These are phyloP conservation scores for Penicillium canescens DNA, from an alignment of 495 filamentous ascomycete genomes.

Conservation along the genomic window DNA sequence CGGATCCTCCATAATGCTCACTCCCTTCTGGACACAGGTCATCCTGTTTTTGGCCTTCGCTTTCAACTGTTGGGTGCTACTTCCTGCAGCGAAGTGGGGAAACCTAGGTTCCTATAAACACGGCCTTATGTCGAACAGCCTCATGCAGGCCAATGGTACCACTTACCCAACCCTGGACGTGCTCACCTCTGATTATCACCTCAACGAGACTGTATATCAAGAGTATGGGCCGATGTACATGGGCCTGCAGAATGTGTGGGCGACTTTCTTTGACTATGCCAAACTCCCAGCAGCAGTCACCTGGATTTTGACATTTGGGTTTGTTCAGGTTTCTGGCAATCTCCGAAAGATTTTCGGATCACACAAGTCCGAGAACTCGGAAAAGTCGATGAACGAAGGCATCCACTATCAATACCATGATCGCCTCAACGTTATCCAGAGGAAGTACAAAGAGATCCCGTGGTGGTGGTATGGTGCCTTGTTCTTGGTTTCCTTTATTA, in stretches of 20 bases:
- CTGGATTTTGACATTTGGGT: slow-evolving; percentile 59
- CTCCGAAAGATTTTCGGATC: slow-evolving; percentile 38
- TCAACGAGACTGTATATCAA: slow-evolving; percentile 55
- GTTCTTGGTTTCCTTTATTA: slow-evolving; percentile 47
- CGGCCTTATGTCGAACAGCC: slow-evolving; percentile 55
- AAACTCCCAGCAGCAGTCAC: slow-evolving; percentile 55
- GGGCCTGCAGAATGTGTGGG: slow-evolving; percentile 53
- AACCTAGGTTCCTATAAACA: slow-evolving; percentile 49
- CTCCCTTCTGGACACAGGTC: slow-evolving; percentile 57
- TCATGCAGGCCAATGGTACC: slow-evolving; percentile 51
- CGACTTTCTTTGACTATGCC: slow-evolving; percentile 58
- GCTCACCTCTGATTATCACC: slow-evolving; percentile 44
- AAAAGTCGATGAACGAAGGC: slow-evolving; percentile 19
- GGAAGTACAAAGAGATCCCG: slow-evolving; percentile 55
- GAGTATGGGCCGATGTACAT: slow-evolving; percentile 53
- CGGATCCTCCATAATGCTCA: slow-evolving; percentile 50
- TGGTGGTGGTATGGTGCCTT: slow-evolving; percentile 54
- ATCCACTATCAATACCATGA: slow-evolving; percentile 56
- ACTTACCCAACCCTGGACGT: slow-evolving; percentile 48
- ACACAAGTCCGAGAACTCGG: slow-evolving; percentile 13
- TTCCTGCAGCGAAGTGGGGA: slow-evolving; percentile 58
- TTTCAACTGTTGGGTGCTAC: slow-evolving; percentile 55
- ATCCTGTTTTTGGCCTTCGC: slow-evolving; percentile 52
- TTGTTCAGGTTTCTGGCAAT: slow-evolving; percentile 41
- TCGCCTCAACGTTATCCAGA: slow-evolving; percentile 54